Conservation (phyloP, 306 rosid species). For the Astragalus glycyphyllos region DNA sequence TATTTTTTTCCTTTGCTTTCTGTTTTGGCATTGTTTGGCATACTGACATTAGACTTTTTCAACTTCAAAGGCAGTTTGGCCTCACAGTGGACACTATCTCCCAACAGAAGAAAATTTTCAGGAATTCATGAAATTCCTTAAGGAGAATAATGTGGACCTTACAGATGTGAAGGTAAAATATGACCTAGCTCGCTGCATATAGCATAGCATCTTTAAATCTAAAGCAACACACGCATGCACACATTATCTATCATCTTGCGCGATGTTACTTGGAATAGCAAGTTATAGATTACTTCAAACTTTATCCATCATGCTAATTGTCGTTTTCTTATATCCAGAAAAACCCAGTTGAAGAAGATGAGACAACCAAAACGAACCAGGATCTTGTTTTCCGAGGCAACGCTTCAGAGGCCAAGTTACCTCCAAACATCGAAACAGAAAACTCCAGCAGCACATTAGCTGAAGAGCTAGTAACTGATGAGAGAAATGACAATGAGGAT, state of each 20-base stretch:
- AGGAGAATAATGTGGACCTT: slow-evolving; percentile 68
- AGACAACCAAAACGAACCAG: slow-evolving; percentile 35
- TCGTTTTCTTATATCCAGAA: slow-evolving; percentile 52
- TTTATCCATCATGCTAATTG: slow-evolving; percentile 20
- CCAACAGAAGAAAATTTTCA: slow-evolving; percentile 87
- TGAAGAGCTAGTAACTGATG: slow-evolving; percentile 40
- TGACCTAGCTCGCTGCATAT: slow-evolving; percentile 17
- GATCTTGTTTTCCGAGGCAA: slow-evolving; percentile 27
- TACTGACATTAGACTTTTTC: slow-evolving; percentile 36
- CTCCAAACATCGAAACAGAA: slow-evolving; percentile 34
- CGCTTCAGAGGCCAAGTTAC: slow-evolving; percentile 34
- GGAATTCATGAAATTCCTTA: slow-evolving; percentile 68
- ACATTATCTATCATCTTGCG: neutral
- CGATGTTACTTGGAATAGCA: neutral
- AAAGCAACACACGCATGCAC: neutral
- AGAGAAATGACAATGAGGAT: slow-evolving; percentile 34
- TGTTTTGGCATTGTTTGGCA: neutral
- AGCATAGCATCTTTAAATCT: slow-evolving; percentile 13
- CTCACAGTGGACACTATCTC: slow-evolving; percentile 95
- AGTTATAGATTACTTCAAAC: slow-evolving; percentile 3
- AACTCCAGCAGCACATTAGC: slow-evolving; percentile 23
- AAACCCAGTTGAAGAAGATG: slow-evolving; percentile 67
- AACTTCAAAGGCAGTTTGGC: slow-evolving; percentile 74
- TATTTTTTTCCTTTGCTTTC: slow-evolving; percentile 26
- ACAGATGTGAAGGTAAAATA: slow-evolving; percentile 68